Conservation (phyloP, 2,329 filamentous ascomycete genomes). For the Albophoma yamanashiensis region DNA sequence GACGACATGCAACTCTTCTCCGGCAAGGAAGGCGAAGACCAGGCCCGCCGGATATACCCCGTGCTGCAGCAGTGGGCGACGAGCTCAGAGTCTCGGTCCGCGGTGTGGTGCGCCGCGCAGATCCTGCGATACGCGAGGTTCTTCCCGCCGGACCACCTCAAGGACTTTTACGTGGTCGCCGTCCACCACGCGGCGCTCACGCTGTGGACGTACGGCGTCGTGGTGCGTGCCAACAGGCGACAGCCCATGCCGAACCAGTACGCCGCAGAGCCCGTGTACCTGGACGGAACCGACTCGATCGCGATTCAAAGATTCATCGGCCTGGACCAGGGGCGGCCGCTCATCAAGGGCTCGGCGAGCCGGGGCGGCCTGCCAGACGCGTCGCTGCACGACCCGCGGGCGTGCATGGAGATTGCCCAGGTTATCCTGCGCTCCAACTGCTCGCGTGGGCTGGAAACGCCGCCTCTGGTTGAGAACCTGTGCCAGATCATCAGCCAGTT, state of each 20-base stretch:
- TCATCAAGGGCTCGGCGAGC: slow-evolving; percentile 27
- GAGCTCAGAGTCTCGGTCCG: slow-evolving; percentile 43
- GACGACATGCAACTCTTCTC: slow-evolving; percentile 58
- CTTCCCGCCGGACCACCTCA: slow-evolving; percentile 42
- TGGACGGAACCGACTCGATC: slow-evolving; percentile 45
- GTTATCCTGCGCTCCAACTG: slow-evolving; percentile 46
- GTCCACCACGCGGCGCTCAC: slow-evolving; percentile 59
- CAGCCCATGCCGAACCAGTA: slow-evolving; percentile 21
- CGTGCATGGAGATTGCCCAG: slow-evolving; percentile 48
- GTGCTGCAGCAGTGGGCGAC: slow-evolving; percentile 48
- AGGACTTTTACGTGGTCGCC: slow-evolving; percentile 57
- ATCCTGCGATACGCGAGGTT: slow-evolving; percentile 48
- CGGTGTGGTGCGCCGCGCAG: slow-evolving; percentile 59
- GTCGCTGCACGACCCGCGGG: slow-evolving; percentile 42
- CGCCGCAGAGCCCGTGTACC: slow-evolving; percentile 30
- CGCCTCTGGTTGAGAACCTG: slow-evolving; percentile 58
- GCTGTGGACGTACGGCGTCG: slow-evolving; percentile 59
- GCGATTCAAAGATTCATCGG: slow-evolving; percentile 45
- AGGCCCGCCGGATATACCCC: slow-evolving; percentile 49
- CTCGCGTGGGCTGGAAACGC: slow-evolving; percentile 29
- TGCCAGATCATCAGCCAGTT: slow-evolving; percentile 53
- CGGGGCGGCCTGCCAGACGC: slow-evolving; percentile 21
- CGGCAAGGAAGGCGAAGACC: slow-evolving; percentile 56
- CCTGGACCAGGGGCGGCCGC: slow-evolving; percentile 42
- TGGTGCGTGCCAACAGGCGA: slow-evolving; percentile 30